Base-by-base conservation (phyloP, 2,329 filamentous ascomycete genomes). In the Monilinia aucupariae region DNA sequence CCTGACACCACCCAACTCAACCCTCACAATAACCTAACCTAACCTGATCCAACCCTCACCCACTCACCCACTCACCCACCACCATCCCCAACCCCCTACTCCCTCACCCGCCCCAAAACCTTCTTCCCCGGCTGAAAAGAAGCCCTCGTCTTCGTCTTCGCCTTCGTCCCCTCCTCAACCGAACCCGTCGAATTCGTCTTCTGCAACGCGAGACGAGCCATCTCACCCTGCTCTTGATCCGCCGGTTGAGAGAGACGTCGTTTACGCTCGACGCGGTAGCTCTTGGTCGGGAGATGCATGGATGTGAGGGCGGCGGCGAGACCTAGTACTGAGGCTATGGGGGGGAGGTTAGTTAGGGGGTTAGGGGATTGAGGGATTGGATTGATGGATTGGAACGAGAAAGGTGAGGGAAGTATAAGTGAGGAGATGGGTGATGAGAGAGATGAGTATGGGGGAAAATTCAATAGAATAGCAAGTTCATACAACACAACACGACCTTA, bases 261-360 rank as follows among this genome's bases (percentile, higher is more conserved):
- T 6, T n/a, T 55, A 17, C 59, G 59, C 27, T 61, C 59, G 15
- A 61, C 59, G 30, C 59, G 59, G 22, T 61, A 61, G 22, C 13
- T 45, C 48, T 61, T 61, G n/a, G 59, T 39, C 3, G 59, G 59
- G 15, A 61, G 59, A 15, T 55, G 59, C 59, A 61, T 61, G 15
- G 59, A 61, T 55, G 59, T 41, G 39, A 61, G 39, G 17, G 49
- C 59, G 4, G 59, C 59, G 10, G 59, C 59, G 6, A 61, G 59
- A n/a, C 59, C 59, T 10, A 61, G 59, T 3, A 50, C 59, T 34
- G 59, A 61, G 27, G 59, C 59, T 61, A 20, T 30, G 5, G 27
- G 8, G 3, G 37, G n/a, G 5, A 27, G 22, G 39, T 55, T 48
- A 54, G 39, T 25, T 27, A 25, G n/a, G 32, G 13, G 34, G n/a